phyloP scores from a whole-genome alignment of 2,329 filamentous ascomycete genomes.

The Geosmithia flava region DNA sequence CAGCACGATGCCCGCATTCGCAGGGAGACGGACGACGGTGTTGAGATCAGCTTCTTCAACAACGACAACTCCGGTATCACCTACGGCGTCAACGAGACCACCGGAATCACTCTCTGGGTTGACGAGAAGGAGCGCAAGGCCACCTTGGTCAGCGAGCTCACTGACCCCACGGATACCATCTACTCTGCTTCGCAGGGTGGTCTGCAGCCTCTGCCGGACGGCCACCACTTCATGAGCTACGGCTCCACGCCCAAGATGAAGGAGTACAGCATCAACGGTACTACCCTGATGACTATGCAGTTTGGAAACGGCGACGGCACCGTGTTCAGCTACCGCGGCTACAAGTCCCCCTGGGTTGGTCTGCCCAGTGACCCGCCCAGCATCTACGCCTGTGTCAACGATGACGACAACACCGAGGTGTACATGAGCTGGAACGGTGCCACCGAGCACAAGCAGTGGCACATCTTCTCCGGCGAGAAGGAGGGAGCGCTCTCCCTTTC shows the following conservation, averaged over 20 bases:
- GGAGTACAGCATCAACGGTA: conserved; percentile 24
- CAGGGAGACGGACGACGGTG: conserved; percentile 20
- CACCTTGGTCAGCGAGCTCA: conserved; percentile 30
- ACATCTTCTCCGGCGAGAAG: conserved; percentile 6
- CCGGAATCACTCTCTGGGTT: conserved; percentile 32
- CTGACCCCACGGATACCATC: conserved; percentile 31
- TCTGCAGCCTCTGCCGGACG: conserved; percentile 27
- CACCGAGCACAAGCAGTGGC: conserved; percentile 11
- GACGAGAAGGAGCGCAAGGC: conserved; percentile 31
- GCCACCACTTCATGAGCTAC: conserved; percentile 10
- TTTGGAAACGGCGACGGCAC: conserved; percentile 9
- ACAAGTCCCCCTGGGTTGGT: conserved; percentile 10
- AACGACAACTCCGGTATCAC: conserved; percentile 38
- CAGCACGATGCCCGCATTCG: conserved; percentile 38
- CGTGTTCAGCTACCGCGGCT: conserved; percentile 17
- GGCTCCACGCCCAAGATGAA: conserved; percentile 10
- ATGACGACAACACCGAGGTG: neutral
- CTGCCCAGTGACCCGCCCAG: conserved; percentile 5
- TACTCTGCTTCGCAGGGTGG: conserved; percentile 33
- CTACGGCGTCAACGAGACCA: conserved; percentile 24
- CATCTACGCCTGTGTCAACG: conserved; percentile 6
- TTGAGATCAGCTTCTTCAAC: conserved; percentile 38
- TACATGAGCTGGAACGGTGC: conserved; percentile 15
- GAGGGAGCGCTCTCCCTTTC: neutral
- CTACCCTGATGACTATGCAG: conserved; percentile 9